phyloP scores from a whole-genome alignment of 495 filamentous ascomycete genomes.

The Letharia columbiana region DNA sequence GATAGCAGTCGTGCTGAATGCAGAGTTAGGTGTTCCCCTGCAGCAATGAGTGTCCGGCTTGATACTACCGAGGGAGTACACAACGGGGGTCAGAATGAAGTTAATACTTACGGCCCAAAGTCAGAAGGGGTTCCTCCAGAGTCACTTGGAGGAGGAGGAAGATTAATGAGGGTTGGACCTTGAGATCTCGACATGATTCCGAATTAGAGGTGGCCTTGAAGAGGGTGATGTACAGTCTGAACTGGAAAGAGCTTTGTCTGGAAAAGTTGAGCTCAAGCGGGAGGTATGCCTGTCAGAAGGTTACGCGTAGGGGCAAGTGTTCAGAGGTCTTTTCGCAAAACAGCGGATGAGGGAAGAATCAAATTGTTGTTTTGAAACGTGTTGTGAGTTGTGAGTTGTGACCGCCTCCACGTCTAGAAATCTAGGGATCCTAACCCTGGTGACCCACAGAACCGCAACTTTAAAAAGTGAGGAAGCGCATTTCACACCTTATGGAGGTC shows the following conservation, averaged over 20 bases:
- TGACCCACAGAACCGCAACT: no score
- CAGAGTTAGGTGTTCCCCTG: conserved; percentile 88
- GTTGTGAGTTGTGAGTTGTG: no score
- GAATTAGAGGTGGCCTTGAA: background rate
- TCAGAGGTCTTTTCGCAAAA: no score
- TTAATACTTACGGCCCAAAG: conserved; percentile 63
- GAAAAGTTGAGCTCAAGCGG: no score
- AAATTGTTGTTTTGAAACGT: no score
- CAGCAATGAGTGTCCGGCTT: conserved; percentile 21
- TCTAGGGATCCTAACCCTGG: no score
- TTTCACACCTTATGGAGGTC: no score
- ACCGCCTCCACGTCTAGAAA: no score
- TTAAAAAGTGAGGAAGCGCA: no score
- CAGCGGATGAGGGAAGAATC: no score
- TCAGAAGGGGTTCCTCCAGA: conserved; percentile 77
- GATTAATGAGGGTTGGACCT: conserved; percentile 67
- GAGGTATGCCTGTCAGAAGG: background rate
- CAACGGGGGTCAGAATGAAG: conserved; percentile 14
- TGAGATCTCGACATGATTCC: conserved; percentile 3
- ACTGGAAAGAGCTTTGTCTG: background rate
- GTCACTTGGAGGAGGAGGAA: conserved; percentile 74
- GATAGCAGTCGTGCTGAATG: conserved; percentile 84
- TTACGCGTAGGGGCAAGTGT: no score
- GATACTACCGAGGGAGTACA: background rate
- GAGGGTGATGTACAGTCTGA: background rate